Percentiles rank a stretch among this genome's conserved stretches.
These are phyloP conservation scores for Sambucus nigra DNA, from an alignment of 129 eudicot species.

Conservation along the genomic window DNA sequence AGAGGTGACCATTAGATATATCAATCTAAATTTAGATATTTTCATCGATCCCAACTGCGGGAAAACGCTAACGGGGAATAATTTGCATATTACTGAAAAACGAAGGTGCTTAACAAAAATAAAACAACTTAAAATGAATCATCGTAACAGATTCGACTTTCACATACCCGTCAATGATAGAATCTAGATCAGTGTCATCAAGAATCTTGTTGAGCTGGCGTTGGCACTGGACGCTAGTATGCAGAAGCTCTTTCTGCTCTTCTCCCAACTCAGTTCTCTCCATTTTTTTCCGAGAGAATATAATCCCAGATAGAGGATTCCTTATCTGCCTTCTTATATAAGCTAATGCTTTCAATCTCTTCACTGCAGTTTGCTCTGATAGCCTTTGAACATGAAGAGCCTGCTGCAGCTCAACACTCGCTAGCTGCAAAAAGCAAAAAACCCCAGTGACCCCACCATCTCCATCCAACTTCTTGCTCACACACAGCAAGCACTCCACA, in stretches of 20 bases:
- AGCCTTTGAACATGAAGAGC: slow-evolving; percentile 72
- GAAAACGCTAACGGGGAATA: too few species aligned
- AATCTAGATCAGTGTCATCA: slow-evolving; percentile 85
- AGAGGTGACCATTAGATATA: too few species aligned
- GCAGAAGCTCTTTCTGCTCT: slow-evolving; percentile 48
- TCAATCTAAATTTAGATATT: too few species aligned
- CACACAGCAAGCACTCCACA: slow-evolving; percentile 66
- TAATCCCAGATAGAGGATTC: slow-evolving; percentile 83
- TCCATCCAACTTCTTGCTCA: slow-evolving; percentile 57
- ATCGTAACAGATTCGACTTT: neutral
- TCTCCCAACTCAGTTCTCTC: slow-evolving; percentile 71
- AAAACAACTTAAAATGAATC: neutral
- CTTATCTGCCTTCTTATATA: slow-evolving; percentile 69
- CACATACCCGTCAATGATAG: slow-evolving; percentile 73
- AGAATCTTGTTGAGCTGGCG: slow-evolving; percentile 80
- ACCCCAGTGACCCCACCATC: slow-evolving; percentile 75
- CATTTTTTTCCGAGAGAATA: slow-evolving; percentile 53
- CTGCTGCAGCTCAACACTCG: slow-evolving; percentile 84
- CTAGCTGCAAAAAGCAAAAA: slow-evolving; percentile 89
- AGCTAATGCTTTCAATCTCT: slow-evolving; percentile 63
- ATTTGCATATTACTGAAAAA: neutral
- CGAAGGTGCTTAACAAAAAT: neutral
- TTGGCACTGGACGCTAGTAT: slow-evolving; percentile 67
- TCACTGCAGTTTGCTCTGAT: slow-evolving; percentile 73
- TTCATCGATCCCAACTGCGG: too few species aligned